Percentiles rank a stretch among this genome's conserved stretches.
These are phyloP conservation scores for Rubroboletus satanas DNA, from an alignment of 768 basidiomycete genomes.

Conservation along the genomic window DNA sequence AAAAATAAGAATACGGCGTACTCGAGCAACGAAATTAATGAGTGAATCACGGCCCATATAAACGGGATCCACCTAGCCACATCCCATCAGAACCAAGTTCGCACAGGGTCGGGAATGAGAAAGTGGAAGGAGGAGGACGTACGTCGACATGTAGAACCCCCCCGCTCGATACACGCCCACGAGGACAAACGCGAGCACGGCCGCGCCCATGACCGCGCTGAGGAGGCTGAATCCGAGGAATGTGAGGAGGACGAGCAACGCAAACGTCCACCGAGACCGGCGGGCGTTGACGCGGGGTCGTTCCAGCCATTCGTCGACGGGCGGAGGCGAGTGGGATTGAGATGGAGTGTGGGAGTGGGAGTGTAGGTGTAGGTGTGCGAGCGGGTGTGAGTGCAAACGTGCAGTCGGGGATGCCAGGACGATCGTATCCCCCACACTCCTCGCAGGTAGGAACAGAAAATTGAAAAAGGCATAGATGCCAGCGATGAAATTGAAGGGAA, in stretches of 20 bases:
- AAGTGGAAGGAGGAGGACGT: slow-evolving; percentile 4
- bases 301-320: slow-evolving; percentile 9
- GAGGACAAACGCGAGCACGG: slow-evolving; percentile 38
- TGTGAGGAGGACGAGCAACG: slow-evolving; percentile 37
- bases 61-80: slow-evolving; percentile 38
- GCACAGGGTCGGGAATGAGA: neutral
- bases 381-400: neutral
- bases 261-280: slow-evolving; percentile 38
- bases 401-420: neutral
- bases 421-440: slow-evolving; percentile 4
- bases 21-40: slow-evolving; percentile 40
- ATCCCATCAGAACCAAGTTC: neutral
- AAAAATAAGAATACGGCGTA: slow-evolving; percentile 7
- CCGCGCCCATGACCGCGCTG: slow-evolving; percentile 38
- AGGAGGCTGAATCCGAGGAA: slow-evolving; percentile 34
- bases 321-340: neutral
- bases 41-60: slow-evolving; percentile 39
- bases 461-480: slow-evolving; percentile 43
- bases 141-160: slow-evolving; percentile 41
- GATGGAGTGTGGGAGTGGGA: neutral
- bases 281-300: slow-evolving; percentile 29
- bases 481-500: slow-evolving; percentile 38
- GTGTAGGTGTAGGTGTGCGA: neutral
- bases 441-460: slow-evolving; percentile 35
- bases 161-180: slow-evolving; percentile 37